Evolutionary conservation across 768 basidiomycete genomes (phyloP), one percentile per base, ranked within the genome.

Genomic region (Holtermannia corniformis): DNA sequence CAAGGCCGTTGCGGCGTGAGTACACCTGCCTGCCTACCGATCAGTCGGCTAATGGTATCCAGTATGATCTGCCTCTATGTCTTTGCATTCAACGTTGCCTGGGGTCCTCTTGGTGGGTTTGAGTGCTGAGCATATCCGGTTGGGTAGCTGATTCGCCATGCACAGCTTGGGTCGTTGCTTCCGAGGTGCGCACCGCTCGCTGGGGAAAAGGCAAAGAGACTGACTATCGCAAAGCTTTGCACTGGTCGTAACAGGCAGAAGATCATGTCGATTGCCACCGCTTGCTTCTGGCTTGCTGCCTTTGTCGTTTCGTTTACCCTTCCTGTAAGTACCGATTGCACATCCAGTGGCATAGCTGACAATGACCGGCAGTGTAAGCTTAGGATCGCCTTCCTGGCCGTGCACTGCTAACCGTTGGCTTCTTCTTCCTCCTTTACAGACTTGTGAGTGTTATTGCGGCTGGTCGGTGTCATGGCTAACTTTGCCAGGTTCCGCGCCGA

Each of bases 281-380:
- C 71, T 23, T 55, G 57, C n/a, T 73, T 73, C 66, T 73, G 72
- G 72, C 55, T 72, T 19, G 55, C 53, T 41, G 69, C 72, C 4
- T 73, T 67, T 67, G 70, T 58, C 41, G 64, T 67, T 27, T 66
- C 70, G 4, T 73, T 72, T 52, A 72, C 71, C 43, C 56, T 71
- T 19, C 72, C 72, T n/a, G n/a, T n/a, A n/a, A n/a, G n/a, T n/a
- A n/a, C n/a, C n/a, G n/a, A n/a, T n/a, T n/a, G n/a, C n/a, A n/a
- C n/a, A n/a, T n/a, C n/a, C n/a, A n/a, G n/a, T n/a, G n/a, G n/a
- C n/a, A n/a, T n/a, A n/a, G n/a, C n/a, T n/a, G n/a, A n/a, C n/a
- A n/a, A n/a, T n/a, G n/a, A n/a, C n/a, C n/a, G n/a, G n/a, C n/a
- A n/a, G n/a, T n/a, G n/a, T n/a, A n/a, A n/a, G n/a, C n/a, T n/a